Evolutionary conservation across 1,284 basidiomycete genomes (phyloP).

Genomic region (Cutaneotrichosporon sp.): DNA sequence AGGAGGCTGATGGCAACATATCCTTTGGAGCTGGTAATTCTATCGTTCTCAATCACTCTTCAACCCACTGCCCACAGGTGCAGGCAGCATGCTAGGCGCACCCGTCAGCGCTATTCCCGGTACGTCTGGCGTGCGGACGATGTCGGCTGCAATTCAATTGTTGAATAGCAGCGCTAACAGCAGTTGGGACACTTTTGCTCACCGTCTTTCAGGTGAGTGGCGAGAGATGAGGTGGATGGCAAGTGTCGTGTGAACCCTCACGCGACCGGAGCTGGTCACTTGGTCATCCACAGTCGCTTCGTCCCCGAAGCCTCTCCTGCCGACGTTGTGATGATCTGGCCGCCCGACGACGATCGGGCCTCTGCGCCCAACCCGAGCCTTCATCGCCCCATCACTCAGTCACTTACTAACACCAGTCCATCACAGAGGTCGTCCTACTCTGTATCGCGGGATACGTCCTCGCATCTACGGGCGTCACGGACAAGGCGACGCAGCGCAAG

Average conservation of each 20-base stretch:
- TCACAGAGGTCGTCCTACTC: constrained; percentile 82
- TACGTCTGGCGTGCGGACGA: not conserved
- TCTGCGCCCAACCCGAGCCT: not conserved
- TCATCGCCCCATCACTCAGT: not conserved
- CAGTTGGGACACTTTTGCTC: constrained; percentile 32
- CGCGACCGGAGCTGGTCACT: too few relatives aligned
- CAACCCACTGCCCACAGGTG: not conserved
- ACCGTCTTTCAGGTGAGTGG: constrained; percentile 61
- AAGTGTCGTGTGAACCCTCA: not conserved
- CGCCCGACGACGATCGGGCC: too few relatives aligned
- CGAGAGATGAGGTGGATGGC: not conserved
- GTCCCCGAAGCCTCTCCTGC: too few relatives aligned
- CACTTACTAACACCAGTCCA: constrained; percentile 62
- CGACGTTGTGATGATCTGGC: too few relatives aligned
- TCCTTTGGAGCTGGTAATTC: not conserved
- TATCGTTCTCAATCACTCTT: not conserved
- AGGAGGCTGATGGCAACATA: too few relatives aligned
- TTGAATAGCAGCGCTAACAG: not conserved
- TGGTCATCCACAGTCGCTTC: too few relatives aligned
- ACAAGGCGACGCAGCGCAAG: constrained; percentile 81
- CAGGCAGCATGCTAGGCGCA: constrained; percentile 11
- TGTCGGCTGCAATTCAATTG: too few relatives aligned
- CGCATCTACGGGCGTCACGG: constrained; percentile 73
- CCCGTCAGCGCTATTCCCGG: constrained; percentile 19
- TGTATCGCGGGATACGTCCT: constrained; percentile 83